These are phyloP conservation scores for Herpotrichia juniperi DNA, from an alignment of 2,329 filamentous ascomycete genomes.

Conservation along the genomic window DNA sequence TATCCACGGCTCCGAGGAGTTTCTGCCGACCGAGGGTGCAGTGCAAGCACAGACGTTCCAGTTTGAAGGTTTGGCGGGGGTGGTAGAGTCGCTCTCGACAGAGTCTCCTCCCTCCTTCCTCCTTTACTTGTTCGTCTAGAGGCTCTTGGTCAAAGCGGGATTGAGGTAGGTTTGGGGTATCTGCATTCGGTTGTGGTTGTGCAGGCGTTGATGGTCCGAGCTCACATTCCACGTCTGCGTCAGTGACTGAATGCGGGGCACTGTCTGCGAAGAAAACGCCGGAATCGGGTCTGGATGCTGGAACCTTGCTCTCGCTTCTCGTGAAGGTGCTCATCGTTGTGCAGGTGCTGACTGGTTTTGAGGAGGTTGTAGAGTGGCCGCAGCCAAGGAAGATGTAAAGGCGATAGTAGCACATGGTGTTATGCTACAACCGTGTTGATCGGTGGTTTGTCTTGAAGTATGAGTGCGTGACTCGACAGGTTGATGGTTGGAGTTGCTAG, in stretches of 20 bases:
- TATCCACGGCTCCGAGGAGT: conserved; percentile 11
- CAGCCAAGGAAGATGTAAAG: conserved; percentile 50
- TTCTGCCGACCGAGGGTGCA: conserved; percentile 35
- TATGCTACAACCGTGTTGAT: no score
- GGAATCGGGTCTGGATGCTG: no score
- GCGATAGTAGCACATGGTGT: conserved; percentile 51
- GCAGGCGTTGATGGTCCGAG: neutral
- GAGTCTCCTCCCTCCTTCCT: neutral
- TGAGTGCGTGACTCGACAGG: neutral
- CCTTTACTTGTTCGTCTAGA: neutral
- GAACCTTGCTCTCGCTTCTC: neutral
- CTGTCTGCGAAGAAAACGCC: no score
- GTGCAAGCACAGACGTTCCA: conserved; percentile 39
- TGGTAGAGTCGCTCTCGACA: conserved; percentile 25
- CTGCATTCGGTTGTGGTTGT: neutral
- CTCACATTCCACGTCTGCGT: neutral
- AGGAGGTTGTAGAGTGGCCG: conserved; percentile 47
- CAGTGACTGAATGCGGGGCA: neutral
- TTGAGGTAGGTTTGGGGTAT: neutral
- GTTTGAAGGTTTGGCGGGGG: conserved; percentile 42
- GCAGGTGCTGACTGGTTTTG: conserved; percentile 43
- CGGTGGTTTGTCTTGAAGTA: neutral
- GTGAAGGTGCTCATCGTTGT: conserved; percentile 20
- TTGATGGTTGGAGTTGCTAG: neutral
- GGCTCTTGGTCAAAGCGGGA: neutral